Evolutionary conservation across 2,329 filamentous ascomycete genomes (phyloP), one percentile per base, ranked within the genome.

Genomic region (Raffaelea deltoideospora): DNA sequence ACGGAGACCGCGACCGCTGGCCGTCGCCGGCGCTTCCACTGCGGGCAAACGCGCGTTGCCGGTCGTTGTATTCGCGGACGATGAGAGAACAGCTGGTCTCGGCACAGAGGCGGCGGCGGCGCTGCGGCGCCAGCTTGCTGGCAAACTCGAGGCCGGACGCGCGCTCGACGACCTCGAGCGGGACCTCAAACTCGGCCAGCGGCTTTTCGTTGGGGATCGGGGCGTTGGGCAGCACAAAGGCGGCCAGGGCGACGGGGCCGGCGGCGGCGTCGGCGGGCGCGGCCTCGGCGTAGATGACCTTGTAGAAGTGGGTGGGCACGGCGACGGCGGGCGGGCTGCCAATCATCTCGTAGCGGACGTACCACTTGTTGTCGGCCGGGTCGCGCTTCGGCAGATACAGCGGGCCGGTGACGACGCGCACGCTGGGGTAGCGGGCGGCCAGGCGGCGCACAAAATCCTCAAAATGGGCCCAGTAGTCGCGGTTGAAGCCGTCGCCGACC

Each of bases 381-480:
- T 94, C 85, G 41, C 77, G 73, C 56, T 81, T 81, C 10, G 90
- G 90, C 18, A 98, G 71, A 59, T 98, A 98, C 31, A 98, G 61
- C 3, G 90, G 90, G 0, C 90, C 90, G 1, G 90, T 98, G 38
- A 95, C 84, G 47, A 96, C 79, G 43, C 90, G 72, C 20, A 98
- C 88, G 30, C 73, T 81, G 1, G 88, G 87, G 53, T 95, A 98
- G 37, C 65, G 69, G 33, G 65, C 61, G 1, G 87, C 88, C 45
- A 98, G 65, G 15, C 85, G 67, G 10, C 90, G 74, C 61, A 88
- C 95, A 53, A 96, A 98, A 53, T 95, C 88, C 62, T 98, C 90
- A 47, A 98, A 87, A 57, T 98, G 90, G 27, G 90, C 82, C 90
- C 90, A 98, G 71, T 98, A 98, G 63, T 98, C 90, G 35, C 90